A percentile compares a stretch with the other conserved stretches of the same genome.
These are phyloP conservation scores for Hortaea sp. DNA, from an alignment of 2,329 filamentous ascomycete genomes.

Conservation along the genomic window DNA sequence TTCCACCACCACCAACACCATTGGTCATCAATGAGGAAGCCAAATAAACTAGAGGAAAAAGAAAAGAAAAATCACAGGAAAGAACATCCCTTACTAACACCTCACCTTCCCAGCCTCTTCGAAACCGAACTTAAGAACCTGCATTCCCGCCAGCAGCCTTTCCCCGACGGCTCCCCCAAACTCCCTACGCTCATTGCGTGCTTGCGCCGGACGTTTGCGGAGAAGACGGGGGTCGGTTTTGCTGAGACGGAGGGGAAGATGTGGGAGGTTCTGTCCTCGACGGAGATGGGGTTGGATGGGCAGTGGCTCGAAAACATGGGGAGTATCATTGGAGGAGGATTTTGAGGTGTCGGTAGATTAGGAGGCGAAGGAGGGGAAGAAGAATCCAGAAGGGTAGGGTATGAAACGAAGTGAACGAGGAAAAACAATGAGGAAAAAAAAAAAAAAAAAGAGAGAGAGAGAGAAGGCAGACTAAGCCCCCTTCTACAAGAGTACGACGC, in stretches of 20 bases:
- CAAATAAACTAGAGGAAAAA: too few relatives aligned
- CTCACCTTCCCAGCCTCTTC: constrained; percentile 11
- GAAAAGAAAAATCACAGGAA: too few relatives aligned
- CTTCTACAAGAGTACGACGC: too few relatives aligned
- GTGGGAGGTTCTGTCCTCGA: constrained; percentile 22
- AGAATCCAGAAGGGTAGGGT: too few relatives aligned
- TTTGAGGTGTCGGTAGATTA: too few relatives aligned
- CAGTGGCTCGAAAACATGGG: too few relatives aligned
- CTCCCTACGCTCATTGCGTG: constrained; percentile 19
- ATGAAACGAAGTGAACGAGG: too few relatives aligned
- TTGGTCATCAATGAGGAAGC: background rate
- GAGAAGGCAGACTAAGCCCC: too few relatives aligned
- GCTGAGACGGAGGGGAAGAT: constrained; percentile 17
- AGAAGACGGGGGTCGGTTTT: constrained; percentile 10
- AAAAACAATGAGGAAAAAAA: too few relatives aligned
- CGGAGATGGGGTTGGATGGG: background rate
- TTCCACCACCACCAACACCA: background rate
- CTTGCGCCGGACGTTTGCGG: constrained; percentile 20
- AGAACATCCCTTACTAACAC: background rate
- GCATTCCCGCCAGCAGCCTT: constrained; percentile 15
- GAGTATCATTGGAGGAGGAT: too few relatives aligned
- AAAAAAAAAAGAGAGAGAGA: too few relatives aligned
- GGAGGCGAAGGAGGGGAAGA: too few relatives aligned
- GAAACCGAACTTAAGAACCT: constrained; percentile 15
- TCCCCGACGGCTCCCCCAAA: constrained; percentile 10